Evolutionary conservation across 768 basidiomycete species (phyloP).

Genomic region (Leccinellum rugosiceps): DNA sequence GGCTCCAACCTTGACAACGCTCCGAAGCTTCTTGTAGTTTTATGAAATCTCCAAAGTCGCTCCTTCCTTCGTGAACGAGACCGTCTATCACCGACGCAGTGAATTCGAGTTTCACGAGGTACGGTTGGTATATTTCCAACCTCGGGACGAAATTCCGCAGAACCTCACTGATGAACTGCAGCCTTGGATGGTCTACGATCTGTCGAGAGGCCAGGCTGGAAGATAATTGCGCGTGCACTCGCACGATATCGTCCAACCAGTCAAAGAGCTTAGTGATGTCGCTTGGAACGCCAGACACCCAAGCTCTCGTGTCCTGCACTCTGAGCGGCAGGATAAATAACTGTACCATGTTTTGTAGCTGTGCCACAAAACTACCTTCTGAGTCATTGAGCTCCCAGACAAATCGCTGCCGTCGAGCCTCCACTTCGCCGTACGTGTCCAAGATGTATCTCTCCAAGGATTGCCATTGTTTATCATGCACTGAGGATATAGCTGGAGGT

Average conservation of each 20-base stretch:
- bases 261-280: slow-evolving; percentile 74
- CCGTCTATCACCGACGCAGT: slow-evolving; percentile 52
- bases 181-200: slow-evolving; percentile 39
- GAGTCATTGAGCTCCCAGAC: slow-evolving; percentile 67
- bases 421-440: slow-evolving; percentile 42
- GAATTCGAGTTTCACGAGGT: slow-evolving; percentile 68
- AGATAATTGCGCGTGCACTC: slow-evolving; percentile 66
- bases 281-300: slow-evolving; percentile 78
- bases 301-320: slow-evolving; percentile 60
- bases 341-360: slow-evolving; percentile 61
- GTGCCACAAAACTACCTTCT: slow-evolving; percentile 66
- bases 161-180: slow-evolving; percentile 54
- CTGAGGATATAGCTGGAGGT: slow-evolving; percentile 2
- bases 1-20: slow-evolving; percentile 58
- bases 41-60: slow-evolving; percentile 85
- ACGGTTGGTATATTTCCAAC: slow-evolving; percentile 85
- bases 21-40: slow-evolving; percentile 55
- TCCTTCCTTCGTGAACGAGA: slow-evolving; percentile 46
- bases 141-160: slow-evolving; percentile 60
- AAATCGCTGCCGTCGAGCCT: slow-evolving; percentile 61
- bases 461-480: slow-evolving; percentile 24
- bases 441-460: slow-evolving; percentile 19
- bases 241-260: slow-evolving; percentile 85
- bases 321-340: slow-evolving; percentile 79
- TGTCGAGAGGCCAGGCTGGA: slow-evolving; percentile 43